phyloP scores from a whole-genome alignment of 2,329 filamentous ascomycete genomes.

The Verruconis gallopava region DNA sequence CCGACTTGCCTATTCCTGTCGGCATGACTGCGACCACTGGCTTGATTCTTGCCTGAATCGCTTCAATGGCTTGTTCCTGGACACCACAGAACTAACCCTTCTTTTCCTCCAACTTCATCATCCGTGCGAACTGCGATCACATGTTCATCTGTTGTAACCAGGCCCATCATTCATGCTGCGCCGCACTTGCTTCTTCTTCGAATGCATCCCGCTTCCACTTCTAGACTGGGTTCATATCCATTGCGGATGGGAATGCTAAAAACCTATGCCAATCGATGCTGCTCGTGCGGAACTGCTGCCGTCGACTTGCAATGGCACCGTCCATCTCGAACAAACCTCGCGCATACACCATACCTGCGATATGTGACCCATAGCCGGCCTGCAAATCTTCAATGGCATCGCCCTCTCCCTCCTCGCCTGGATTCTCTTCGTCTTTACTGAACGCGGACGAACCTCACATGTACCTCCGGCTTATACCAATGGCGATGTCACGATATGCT shows the following conservation, averaged over 20 bases:
- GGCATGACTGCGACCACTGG: slow-evolving; percentile 14
- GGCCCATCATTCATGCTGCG: too few relatives aligned
- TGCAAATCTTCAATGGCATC: slow-evolving; percentile 11
- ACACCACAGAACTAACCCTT: too few relatives aligned
- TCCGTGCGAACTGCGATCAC: too few relatives aligned
- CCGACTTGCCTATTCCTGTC: slow-evolving; percentile 15
- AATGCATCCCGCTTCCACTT: too few relatives aligned
- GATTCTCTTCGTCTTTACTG: slow-evolving; percentile 11
- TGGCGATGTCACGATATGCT: slow-evolving; percentile 14
- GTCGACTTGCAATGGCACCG: slow-evolving; percentile 10
- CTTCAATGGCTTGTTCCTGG: slow-evolving; percentile 12
- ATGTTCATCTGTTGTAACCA: too few relatives aligned
- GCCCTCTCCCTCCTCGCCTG: slow-evolving; percentile 12
- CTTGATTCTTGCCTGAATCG: slow-evolving; percentile 11
- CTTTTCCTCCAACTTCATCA: too few relatives aligned
- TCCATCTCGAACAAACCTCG: slow-evolving; percentile 12
- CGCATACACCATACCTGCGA: slow-evolving; percentile 12
- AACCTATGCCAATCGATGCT: slow-evolving; percentile 15
- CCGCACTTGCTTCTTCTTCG: too few relatives aligned
- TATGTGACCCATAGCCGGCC: slow-evolving; percentile 11
- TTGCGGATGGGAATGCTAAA: slow-evolving; percentile 12
- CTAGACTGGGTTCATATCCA: too few relatives aligned
- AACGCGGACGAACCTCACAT: slow-evolving; percentile 13
- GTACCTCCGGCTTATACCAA: slow-evolving; percentile 14
- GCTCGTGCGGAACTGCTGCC: slow-evolving; percentile 11